phyloP scores from a whole-genome alignment of 2,329 filamentous ascomycete genomes.

The Akanthomyces muscarius region DNA sequence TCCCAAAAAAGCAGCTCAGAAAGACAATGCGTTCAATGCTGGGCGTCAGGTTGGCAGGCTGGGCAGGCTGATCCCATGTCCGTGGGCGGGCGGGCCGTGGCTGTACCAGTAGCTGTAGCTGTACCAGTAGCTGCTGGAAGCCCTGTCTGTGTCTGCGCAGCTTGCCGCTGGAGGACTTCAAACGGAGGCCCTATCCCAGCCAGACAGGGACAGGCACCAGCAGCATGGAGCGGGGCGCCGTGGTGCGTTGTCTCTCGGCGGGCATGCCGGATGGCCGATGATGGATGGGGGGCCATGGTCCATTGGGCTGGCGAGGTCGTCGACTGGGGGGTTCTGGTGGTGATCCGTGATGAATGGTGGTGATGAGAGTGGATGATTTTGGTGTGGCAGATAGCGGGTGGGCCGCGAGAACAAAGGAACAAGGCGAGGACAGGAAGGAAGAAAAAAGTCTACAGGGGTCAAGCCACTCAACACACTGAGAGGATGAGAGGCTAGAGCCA shows the following conservation, averaged over 20 bases:
- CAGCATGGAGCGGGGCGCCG: not conserved
- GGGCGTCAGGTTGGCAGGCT: not conserved
- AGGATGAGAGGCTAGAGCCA: too few relatives aligned
- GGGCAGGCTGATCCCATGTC: not conserved
- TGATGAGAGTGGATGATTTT: not conserved
- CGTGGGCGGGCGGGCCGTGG: not conserved
- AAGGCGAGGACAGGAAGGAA: not conserved
- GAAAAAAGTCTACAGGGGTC: not conserved
- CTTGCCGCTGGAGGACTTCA: constrained; percentile 2
- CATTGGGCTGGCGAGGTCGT: not conserved
- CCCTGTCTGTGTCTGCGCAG: not conserved
- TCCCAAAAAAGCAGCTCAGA: not conserved
- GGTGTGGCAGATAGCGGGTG: not conserved
- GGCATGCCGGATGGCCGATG: constrained; percentile 6
- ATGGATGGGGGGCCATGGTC: not conserved
- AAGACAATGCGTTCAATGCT: not conserved
- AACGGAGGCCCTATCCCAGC: not conserved
- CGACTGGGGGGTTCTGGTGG: not conserved
- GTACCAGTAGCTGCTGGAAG: too few relatives aligned
- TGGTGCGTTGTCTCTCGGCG: constrained; percentile 7
- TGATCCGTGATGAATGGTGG: not conserved
- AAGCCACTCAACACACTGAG: too few relatives aligned
- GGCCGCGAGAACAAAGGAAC: not conserved
- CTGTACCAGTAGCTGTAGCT: too few relatives aligned
- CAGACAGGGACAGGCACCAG: not conserved